Percentiles rank a stretch among this genome's conserved stretches.
These are phyloP conservation scores for Phtheirospermum japonicum DNA, from an alignment of 257 asterid species.

Conservation along the genomic window DNA sequence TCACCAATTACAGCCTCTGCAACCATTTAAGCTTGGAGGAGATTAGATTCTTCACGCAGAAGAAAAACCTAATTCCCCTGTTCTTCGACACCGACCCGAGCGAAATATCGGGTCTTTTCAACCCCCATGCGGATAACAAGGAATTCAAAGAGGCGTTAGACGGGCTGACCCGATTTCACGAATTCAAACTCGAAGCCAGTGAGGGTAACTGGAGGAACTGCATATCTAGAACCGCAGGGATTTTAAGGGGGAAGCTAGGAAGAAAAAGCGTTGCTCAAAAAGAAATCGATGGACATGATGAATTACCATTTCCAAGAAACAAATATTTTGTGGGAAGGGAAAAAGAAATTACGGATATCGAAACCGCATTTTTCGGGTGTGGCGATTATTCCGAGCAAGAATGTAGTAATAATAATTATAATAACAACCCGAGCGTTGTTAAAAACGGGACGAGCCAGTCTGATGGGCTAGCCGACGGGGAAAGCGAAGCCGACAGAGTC, in stretches of 20 bases:
- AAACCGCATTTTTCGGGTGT: conserved; percentile 60
- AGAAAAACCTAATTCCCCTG: conserved; percentile 78
- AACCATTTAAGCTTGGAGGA: conserved; percentile 70
- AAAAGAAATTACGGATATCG: conserved; percentile 63
- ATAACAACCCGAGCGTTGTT: no score
- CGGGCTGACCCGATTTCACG: conserved; percentile 57
- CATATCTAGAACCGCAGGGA: conserved; percentile 52
- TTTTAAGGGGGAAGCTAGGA: conserved; percentile 70
- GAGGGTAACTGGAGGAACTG: conserved; percentile 76
- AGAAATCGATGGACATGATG: conserved; percentile 47
- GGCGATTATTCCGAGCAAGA: conserved; percentile 59
- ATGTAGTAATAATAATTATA: conserved; percentile 12
- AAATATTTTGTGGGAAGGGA: conserved; percentile 66
- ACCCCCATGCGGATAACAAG: conserved; percentile 47
- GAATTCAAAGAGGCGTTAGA: conserved; percentile 67
- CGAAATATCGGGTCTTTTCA: conserved; percentile 39
- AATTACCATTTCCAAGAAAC: conserved; percentile 69
- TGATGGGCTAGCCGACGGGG: conserved; percentile 57
- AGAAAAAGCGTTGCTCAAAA: conserved; percentile 62
- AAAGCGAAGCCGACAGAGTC: conserved; percentile 39
- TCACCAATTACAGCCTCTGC: conserved; percentile 49
- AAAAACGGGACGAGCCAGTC: conserved; percentile 45
- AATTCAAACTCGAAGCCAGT: conserved; percentile 55
- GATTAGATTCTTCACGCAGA: conserved; percentile 76
- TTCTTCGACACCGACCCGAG: conserved; percentile 58